Conservation (phyloP, 2,329 filamentous ascomycete genomes). For the Phaeosphaeriaceae sp. region DNA sequence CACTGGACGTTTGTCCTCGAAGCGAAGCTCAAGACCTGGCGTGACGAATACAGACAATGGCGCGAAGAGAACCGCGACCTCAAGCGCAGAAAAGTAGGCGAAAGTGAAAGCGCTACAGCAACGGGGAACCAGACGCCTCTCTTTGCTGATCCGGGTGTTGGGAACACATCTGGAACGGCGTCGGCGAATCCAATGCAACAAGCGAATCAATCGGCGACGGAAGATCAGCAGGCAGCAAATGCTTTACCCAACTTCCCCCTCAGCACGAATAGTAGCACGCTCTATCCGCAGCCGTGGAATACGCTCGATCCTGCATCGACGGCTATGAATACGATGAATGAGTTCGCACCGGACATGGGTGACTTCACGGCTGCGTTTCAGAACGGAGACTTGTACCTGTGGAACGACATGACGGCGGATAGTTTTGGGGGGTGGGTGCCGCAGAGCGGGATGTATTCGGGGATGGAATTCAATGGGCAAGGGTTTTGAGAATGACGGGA, state of each 20-base stretch:
- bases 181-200: neutral
- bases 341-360: slow-evolving; percentile 35
- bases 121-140: slow-evolving; percentile 6
- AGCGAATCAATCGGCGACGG: neutral
- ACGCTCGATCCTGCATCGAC: slow-evolving; percentile 6
- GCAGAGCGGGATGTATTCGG: slow-evolving; percentile 33
- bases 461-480: slow-evolving; percentile 33
- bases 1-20: slow-evolving; percentile 43
- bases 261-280: neutral
- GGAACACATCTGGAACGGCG: neutral
- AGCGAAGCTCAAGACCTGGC: slow-evolving; percentile 41
- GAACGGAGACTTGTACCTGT: slow-evolving; percentile 47
- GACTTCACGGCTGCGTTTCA: slow-evolving; percentile 46
- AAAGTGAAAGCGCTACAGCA: slow-evolving; percentile 2
- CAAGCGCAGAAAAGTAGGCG: slow-evolving; percentile 25
- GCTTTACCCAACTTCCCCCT: neutral
- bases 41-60: slow-evolving; percentile 41
- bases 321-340: slow-evolving; percentile 14
- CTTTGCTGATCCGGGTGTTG: slow-evolving; percentile 9
- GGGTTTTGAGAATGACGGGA: slow-evolving; percentile 14
- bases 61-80: slow-evolving; percentile 33
- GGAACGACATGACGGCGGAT: slow-evolving; percentile 45
- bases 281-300: neutral
- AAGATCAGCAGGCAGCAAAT: neutral
- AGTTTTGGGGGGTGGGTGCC: slow-evolving; percentile 42